Evolutionary conservation across 257 asterid genomes (phyloP).

Genomic region (Nemophila menziesii): DNA sequence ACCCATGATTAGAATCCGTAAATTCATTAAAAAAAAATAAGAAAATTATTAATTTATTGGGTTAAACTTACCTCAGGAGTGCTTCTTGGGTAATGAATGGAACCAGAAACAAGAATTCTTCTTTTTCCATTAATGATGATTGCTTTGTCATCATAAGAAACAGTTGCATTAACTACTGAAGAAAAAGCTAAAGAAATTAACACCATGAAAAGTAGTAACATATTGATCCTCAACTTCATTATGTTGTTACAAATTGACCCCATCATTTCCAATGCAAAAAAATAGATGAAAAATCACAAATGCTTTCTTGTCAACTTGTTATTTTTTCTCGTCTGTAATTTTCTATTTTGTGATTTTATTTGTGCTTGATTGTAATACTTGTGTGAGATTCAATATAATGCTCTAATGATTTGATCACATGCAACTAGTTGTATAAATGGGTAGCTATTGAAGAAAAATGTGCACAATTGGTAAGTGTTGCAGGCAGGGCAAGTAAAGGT

Average conservation of each 20-base stretch:
- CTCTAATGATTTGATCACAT: background rate
- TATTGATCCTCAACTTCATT: slow-evolving; percentile 11
- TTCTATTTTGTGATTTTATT: no score
- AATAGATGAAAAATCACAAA: background rate
- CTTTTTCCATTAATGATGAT: slow-evolving; percentile 29
- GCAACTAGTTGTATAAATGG: background rate
- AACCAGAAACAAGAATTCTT: slow-evolving; percentile 32
- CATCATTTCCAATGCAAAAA: slow-evolving; percentile 3
- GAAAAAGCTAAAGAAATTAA: slow-evolving; percentile 12
- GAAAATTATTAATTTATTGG: background rate
- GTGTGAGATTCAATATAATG: no score
- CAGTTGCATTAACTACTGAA: slow-evolving; percentile 19
- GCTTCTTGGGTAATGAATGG: slow-evolving; percentile 41
- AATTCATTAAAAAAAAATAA: background rate
- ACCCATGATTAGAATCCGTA: background rate
- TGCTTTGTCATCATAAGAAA: slow-evolving; percentile 29
- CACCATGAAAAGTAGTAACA: slow-evolving; percentile 9
- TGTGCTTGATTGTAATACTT: background rate
- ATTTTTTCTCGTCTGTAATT: no score
- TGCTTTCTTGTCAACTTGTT: background rate
- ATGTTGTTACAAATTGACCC: slow-evolving; percentile 18
- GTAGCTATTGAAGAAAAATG: background rate
- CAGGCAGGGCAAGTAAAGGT: background rate
- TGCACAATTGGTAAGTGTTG: background rate
- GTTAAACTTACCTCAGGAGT: slow-evolving; percentile 24